Conservation (phyloP, 1,284 basidiomycete species). For the Leccinum angustisporum region DNA sequence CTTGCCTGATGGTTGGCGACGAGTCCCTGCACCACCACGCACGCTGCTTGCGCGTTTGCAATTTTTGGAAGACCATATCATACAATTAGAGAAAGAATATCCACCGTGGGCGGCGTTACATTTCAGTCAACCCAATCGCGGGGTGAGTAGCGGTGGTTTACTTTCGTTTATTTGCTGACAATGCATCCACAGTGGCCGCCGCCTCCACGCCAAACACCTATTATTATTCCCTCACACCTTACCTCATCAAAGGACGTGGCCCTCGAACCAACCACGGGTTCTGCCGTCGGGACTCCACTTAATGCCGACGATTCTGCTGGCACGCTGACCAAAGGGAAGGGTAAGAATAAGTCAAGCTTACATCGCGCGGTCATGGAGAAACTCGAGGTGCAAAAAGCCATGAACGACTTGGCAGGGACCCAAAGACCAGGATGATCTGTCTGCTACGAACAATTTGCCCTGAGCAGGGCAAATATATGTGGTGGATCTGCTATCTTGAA, state of each 20-base stretch:
- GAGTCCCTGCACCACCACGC: constrained; percentile 69
- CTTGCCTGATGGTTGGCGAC: constrained; percentile 1
- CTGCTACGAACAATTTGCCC: neutral
- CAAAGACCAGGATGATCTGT: constrained; percentile 4
- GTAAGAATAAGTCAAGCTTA: constrained; percentile 58
- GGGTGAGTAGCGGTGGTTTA: constrained; percentile 48
- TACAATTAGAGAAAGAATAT: constrained; percentile 71
- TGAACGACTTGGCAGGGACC: constrained; percentile 50
- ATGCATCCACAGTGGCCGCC: constrained; percentile 63
- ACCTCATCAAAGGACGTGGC: constrained; percentile 26
- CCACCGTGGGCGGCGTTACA: constrained; percentile 82
- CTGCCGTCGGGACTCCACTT: constrained; percentile 7
- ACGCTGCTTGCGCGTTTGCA: constrained; percentile 62
- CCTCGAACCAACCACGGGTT: constrained; percentile 12
- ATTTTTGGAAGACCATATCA: constrained; percentile 72
- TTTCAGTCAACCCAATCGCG: constrained; percentile 77
- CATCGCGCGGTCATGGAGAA: constrained; percentile 73
- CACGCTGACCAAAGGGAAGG: constrained; percentile 29
- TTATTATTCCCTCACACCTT: constrained; percentile 69
- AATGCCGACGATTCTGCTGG: constrained; percentile 12
- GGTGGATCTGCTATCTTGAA: neutral
- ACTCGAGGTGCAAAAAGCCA: constrained; percentile 72
- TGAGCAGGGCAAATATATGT: neutral
- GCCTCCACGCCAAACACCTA: constrained; percentile 68
- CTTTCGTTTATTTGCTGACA: constrained; percentile 5